A percentile compares a stretch with the other conserved stretches of the same genome.
Conservation (phyloP, 768 basidiomycete genomes). For the Hericium alpestre region DNA sequence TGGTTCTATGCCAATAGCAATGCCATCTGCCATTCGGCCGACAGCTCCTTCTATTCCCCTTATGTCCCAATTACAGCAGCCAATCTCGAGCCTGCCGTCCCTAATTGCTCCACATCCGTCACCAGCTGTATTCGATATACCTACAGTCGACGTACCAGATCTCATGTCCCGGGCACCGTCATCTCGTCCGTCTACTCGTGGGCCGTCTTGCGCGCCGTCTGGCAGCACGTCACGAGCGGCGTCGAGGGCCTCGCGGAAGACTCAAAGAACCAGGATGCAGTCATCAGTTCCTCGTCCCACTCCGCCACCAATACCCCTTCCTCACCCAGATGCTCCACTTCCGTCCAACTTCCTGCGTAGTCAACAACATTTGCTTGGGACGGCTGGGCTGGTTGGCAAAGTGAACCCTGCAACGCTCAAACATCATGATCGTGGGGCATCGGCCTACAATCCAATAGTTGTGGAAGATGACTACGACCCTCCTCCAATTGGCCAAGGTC, state of each 20-base stretch:
- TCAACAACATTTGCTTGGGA: slow-evolving; percentile 61
- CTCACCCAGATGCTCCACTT: slow-evolving; percentile 47
- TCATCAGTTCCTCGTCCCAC: slow-evolving; percentile 34
- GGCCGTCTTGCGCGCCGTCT: slow-evolving; percentile 10
- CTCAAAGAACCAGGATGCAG: slow-evolving; percentile 24
- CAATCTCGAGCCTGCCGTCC: slow-evolving; percentile 17
- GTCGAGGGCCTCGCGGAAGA: slow-evolving; percentile 14
- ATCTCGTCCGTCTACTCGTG: slow-evolving; percentile 5
- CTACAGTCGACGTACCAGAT: background rate
- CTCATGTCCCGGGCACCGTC: background rate
- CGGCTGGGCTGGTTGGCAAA: slow-evolving; percentile 59
- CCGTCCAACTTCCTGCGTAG: slow-evolving; percentile 66
- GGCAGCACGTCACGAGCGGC: slow-evolving; percentile 3
- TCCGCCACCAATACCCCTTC: slow-evolving; percentile 49
- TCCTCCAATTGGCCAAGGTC: slow-evolving; percentile 17
- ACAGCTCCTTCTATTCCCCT: too few species aligned
- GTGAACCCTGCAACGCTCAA: slow-evolving; percentile 46
- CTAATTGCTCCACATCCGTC: slow-evolving; percentile 21
- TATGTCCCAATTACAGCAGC: too few species aligned
- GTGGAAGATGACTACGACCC: slow-evolving; percentile 46
- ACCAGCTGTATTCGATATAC: background rate
- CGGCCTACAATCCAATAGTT: slow-evolving; percentile 56
- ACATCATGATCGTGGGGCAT: slow-evolving; percentile 38
- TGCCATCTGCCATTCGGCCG: too few species aligned
- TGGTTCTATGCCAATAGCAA: too few species aligned